Percentiles rank a stretch among this genome's conserved stretches.
Evolutionary conservation across 768 basidiomycete genomes (phyloP).

Genomic region (Leccinum fibrillosum): DNA sequence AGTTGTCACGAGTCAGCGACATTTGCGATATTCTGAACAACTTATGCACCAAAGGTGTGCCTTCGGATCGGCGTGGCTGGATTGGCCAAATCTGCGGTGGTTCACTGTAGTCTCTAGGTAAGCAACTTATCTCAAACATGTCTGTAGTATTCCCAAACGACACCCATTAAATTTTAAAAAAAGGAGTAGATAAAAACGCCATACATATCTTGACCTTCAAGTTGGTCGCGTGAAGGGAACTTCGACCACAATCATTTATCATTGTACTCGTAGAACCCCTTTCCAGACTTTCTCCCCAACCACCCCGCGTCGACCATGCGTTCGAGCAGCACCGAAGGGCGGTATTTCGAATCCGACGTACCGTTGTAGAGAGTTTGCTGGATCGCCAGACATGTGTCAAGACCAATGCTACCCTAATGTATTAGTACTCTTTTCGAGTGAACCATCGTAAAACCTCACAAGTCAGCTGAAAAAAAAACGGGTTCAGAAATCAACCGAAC

Average conservation of each 20-base stretch:
- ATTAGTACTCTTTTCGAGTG: background rate
- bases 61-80: no score
- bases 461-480: constrained; percentile 22
- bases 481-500: constrained; percentile 1
- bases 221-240: background rate
- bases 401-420: constrained; percentile 67
- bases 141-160: no score
- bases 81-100: no score
- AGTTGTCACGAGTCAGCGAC: no score
- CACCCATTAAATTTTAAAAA: no score
- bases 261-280: constrained; percentile 89
- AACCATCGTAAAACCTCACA: constrained; percentile 19
- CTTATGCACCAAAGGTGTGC: no score
- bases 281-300: constrained; percentile 90
- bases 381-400: constrained; percentile 94
- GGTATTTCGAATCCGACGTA: constrained; percentile 92
- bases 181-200: background rate
- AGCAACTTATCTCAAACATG: no score
- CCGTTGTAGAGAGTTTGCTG: constrained; percentile 87
- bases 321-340: constrained; percentile 84
- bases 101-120: no score
- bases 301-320: constrained; percentile 97
- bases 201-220: background rate
- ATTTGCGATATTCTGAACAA: no score
- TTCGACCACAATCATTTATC: constrained; percentile 6